Evolutionary conservation across 192 early-diverging fungal species (phyloP).

Genomic region (Ambispora gerdemannii): DNA sequence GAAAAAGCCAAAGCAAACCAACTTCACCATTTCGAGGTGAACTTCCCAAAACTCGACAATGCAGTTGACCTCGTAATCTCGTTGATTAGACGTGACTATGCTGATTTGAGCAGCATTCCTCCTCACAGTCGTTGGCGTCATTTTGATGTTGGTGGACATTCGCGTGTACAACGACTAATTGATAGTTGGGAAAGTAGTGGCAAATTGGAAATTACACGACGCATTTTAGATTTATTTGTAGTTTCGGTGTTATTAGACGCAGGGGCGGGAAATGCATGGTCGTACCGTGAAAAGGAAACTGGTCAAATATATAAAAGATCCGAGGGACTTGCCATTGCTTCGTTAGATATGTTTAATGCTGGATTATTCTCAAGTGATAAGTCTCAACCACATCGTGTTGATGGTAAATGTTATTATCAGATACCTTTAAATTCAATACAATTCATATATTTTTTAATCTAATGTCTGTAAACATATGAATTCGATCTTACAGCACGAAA

Average conservation of each 20-base stretch:
- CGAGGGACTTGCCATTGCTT: constrained; percentile 85
- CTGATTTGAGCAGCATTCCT: constrained; percentile 62
- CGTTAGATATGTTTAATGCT: constrained; percentile 75
- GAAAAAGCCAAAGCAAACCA: constrained; percentile 50
- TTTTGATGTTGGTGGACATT: constrained; percentile 60
- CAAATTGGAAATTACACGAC: constrained; percentile 56
- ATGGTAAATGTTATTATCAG: constrained; percentile 59
- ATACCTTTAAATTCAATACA: too few species aligned
- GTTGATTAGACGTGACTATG: constrained; percentile 73
- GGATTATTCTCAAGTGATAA: constrained; percentile 72
- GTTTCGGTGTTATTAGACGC: constrained; percentile 91
- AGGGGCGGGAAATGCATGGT: constrained; percentile 83
- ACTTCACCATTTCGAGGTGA: constrained; percentile 70
- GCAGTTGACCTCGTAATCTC: constrained; percentile 67
- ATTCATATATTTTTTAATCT: background rate
- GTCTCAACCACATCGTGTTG: constrained; percentile 60
- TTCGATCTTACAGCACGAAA: constrained; percentile 43
- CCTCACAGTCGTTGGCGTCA: constrained; percentile 88
- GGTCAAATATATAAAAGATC: constrained; percentile 59
- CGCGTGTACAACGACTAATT: constrained; percentile 48
- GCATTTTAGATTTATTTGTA: constrained; percentile 80
- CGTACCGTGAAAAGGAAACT: constrained; percentile 54
- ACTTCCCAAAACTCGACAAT: constrained; percentile 55
- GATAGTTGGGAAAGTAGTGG: constrained; percentile 40
- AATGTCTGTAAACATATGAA: background rate